Percentiles rank a stretch among this genome's conserved stretches.
Conservation (phyloP, 495 filamentous ascomycete species). For the Podospora bellae-mahoneyi region DNA sequence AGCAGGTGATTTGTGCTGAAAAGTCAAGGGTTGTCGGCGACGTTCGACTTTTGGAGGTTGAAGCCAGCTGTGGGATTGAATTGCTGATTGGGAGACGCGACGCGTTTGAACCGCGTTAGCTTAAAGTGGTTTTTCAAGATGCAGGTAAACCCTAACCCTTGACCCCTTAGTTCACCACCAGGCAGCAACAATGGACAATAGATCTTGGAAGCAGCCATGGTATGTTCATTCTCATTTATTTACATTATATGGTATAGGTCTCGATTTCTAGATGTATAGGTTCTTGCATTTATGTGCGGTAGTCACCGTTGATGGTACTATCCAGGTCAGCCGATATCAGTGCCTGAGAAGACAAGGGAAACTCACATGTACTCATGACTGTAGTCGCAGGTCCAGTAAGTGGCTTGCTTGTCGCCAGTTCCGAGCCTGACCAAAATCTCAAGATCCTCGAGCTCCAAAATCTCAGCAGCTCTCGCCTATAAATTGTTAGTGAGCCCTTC, state of each 20-base stretch:
- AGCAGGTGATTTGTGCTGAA: background rate
- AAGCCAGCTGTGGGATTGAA: background rate
- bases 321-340: background rate
- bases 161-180: background rate
- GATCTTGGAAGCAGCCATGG: background rate
- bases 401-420: conserved; percentile 67
- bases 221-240: conserved; percentile 7
- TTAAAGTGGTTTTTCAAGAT: background rate
- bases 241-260: background rate
- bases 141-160: background rate
- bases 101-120: conserved; percentile 13
- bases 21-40: background rate
- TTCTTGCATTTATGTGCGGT: conserved; percentile 58
- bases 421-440: conserved; percentile 77
- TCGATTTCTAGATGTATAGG: background rate
- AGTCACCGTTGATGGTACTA: conserved; percentile 86
- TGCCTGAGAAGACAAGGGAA: background rate
- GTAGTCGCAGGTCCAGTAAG: conserved; percentile 96
- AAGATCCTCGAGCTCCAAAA: conserved; percentile 81
- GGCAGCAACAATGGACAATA: background rate
- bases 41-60: background rate
- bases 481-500: conserved; percentile 3
- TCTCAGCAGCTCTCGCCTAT: conserved; percentile 67
- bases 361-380: conserved; percentile 85
- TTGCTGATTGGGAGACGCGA: conserved; percentile 12